Evolutionary conservation across 768 basidiomycete species (phyloP), one percentile per base, ranked within the genome.

Genomic region (Pisolithus marmoratus): DNA sequence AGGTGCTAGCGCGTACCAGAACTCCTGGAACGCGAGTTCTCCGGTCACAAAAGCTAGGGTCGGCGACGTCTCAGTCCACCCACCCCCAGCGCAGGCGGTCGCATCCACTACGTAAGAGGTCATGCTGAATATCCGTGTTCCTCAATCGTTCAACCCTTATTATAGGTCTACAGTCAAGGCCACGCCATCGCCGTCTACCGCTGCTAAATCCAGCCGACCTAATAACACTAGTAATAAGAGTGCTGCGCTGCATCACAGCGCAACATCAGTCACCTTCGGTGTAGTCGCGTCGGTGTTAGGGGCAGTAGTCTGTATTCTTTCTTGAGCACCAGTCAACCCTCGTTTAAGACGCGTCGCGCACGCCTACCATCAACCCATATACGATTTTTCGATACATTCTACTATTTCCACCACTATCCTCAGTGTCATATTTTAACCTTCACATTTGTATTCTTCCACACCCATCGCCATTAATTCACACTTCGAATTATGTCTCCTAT

Each of bases 1-100:
- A 17, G 72, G 68, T 47, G 26, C 72, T 38, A 62, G 67, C 19
- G 53, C 68, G 15, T 83, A 82, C 52, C 77, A 76, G 62, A 82
- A 82, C 59, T 67, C 79, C 3, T 55, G 60, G 29, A 59, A 61
- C n/a, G 36, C 55, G 9, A 61, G 23, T 58, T 70, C 63, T 57
- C 70, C 43, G 12, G 67, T 64, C 43, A 52, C 31, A 34, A 53
- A 53, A 23, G 68, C 59, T 4, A 53, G 51, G 17, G 56, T 70
- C 14, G 67, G 52, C 12, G 50, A 57, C 24, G 17, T 53, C 29
- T 53, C 27, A 15, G 49, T 56, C 48, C 59, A 63, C 48, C 55
- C 54, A 14, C 60, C 61, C 2, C n/a, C 19, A 36, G 23, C 45
- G 38, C 61, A 34, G 34, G 12, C 55, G 44, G 40, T 23, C 24